These are phyloP conservation scores for Hypoxylon subgilvum DNA, from an alignment of 495 filamentous ascomycete genomes.

Conservation along the genomic window DNA sequence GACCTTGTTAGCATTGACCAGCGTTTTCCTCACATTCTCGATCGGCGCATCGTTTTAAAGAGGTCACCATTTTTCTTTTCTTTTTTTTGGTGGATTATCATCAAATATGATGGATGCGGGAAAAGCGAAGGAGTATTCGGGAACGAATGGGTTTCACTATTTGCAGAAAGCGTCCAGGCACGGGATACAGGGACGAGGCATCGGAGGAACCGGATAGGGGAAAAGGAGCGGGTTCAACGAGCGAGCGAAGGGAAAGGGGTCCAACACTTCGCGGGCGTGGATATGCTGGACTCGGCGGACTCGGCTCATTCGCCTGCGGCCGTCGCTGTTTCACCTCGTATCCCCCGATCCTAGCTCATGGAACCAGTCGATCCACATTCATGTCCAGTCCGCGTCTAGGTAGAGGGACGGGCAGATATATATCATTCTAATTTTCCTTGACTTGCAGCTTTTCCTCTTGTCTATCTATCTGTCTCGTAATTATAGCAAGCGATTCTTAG, in stretches of 20 bases:
- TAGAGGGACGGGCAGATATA: slow-evolving; percentile 5
- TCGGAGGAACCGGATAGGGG: slow-evolving; percentile 8
- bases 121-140: slow-evolving; percentile 38
- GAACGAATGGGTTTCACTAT: slow-evolving; percentile 15
- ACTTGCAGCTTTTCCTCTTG: not conserved
- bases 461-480: slow-evolving; percentile 17
- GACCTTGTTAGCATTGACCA: slow-evolving; percentile 39
- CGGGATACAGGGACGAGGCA: slow-evolving; percentile 11
- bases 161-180: slow-evolving; percentile 1
- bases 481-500: slow-evolving; percentile 35
- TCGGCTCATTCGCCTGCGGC: no score
- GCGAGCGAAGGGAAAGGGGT: slow-evolving; percentile 11
- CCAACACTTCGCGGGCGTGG: slow-evolving; percentile 12
- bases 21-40: slow-evolving; percentile 30
- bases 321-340: no score
- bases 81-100: slow-evolving; percentile 18
- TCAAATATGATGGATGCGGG: slow-evolving; percentile 14
- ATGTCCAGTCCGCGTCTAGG: slow-evolving; percentile 8
- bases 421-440: slow-evolving; percentile 13
- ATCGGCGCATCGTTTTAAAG: slow-evolving; percentile 30
- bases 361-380: no score
- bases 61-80: slow-evolving; percentile 11
- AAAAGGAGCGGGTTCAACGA: slow-evolving; percentile 11
- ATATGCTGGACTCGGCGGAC: slow-evolving; percentile 11
- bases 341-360: not conserved